These are phyloP conservation scores for Lactarius vividus DNA, from an alignment of 768 basidiomycete genomes.

Conservation along the genomic window DNA sequence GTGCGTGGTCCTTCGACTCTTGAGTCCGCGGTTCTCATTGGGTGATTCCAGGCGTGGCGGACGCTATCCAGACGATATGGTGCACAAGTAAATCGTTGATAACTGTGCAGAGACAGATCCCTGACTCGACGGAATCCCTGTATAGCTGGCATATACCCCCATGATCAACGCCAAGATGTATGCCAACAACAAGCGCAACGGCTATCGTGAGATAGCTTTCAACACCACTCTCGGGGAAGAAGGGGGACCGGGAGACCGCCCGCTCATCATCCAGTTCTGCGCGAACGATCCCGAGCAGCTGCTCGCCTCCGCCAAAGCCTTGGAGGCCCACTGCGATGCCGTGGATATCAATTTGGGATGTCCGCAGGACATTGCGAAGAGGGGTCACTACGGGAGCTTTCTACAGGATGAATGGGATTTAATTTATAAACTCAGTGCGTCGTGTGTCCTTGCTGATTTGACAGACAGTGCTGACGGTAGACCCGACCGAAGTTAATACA, in stretches of 20 bases:
- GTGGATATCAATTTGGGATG: slow-evolving; percentile 94
- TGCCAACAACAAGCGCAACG: slow-evolving; percentile 47
- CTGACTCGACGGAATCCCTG: slow-evolving; percentile 25
- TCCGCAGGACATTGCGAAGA: slow-evolving; percentile 91
- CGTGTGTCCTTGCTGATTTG: background rate
- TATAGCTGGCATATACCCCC: slow-evolving; percentile 86
- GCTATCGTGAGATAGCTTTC: slow-evolving; percentile 63
- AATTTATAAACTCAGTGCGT: slow-evolving; percentile 73
- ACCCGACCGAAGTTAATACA: slow-evolving; percentile 62
- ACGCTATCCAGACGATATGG: slow-evolving; percentile 79
- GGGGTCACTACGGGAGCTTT: slow-evolving; percentile 86
- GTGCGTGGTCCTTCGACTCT: slow-evolving; percentile 46
- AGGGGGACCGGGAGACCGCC: slow-evolving; percentile 75
- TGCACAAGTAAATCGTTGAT: slow-evolving; percentile 54
- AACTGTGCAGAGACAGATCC: background rate
- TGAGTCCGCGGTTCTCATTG: background rate
- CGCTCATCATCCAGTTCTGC: slow-evolving; percentile 91
- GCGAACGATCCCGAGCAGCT: slow-evolving; percentile 83
- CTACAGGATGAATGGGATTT: slow-evolving; percentile 95
- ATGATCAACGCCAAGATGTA: slow-evolving; percentile 98
- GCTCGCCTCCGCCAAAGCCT: slow-evolving; percentile 68
- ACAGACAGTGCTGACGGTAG: background rate
- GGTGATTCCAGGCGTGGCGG: slow-evolving; percentile 73
- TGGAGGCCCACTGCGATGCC: slow-evolving; percentile 84
- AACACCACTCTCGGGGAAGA: slow-evolving; percentile 75